Evolutionary conservation across 257 asterid genomes (phyloP).

Genomic region (Solanum rostratum): DNA sequence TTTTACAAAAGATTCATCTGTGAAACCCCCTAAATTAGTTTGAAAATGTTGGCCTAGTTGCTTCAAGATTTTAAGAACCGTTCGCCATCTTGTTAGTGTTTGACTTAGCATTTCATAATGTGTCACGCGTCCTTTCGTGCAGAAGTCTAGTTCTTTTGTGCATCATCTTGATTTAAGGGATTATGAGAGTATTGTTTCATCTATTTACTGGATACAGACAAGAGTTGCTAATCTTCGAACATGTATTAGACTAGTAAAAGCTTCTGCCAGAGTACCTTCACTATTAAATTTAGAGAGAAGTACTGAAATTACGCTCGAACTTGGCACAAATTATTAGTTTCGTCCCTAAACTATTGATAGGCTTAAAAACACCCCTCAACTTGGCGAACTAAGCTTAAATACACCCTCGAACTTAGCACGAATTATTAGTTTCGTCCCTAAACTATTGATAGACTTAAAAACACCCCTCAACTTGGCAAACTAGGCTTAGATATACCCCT

Average conservation of each 20-base stretch:
- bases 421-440: too few relatives aligned
- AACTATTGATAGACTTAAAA: too few relatives aligned
- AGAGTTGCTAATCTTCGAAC: background rate
- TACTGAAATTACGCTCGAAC: too few relatives aligned
- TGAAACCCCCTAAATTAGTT: background rate
- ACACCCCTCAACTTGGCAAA: too few relatives aligned
- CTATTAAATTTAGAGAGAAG: background rate
- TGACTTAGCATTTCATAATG: background rate
- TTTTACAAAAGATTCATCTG: background rate
- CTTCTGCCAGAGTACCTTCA: background rate
- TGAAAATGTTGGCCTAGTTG: background rate
- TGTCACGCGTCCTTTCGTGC: background rate
- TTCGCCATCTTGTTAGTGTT: background rate
- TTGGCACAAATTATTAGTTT: too few relatives aligned
- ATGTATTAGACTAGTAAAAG: background rate
- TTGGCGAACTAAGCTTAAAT: too few relatives aligned
- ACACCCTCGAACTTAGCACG: too few relatives aligned
- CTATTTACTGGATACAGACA: background rate
- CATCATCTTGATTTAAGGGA: background rate
- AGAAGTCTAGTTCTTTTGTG: background rate
- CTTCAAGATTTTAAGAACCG: background rate
- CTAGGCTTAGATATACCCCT: too few relatives aligned
- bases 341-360: too few relatives aligned
- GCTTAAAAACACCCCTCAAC: too few relatives aligned
- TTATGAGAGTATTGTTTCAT: background rate